Conservation (phyloP, 2,329 filamentous ascomycete genomes). For the Aspergillus sp. region DNA sequence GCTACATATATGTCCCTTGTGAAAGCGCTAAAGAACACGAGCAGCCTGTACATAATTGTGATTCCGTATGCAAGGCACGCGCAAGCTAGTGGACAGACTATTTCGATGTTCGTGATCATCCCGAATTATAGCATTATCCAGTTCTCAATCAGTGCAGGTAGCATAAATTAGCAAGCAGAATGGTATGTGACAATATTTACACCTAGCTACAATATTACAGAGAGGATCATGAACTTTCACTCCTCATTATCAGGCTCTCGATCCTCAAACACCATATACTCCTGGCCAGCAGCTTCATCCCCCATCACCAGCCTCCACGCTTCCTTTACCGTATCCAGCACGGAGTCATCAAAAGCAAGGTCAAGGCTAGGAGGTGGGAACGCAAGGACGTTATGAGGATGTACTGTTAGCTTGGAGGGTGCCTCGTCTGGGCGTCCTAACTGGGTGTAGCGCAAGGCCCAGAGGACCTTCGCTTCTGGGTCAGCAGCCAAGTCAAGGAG, state of each 20-base stretch:
- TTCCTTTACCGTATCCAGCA: conserved; percentile 63
- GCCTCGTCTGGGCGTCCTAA: conserved; percentile 22
- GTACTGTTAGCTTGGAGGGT: conserved; percentile 14
- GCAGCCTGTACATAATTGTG: no score
- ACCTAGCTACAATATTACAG: not conserved
- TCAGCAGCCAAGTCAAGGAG: conserved; percentile 39
- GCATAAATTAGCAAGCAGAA: no score
- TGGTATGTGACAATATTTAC: not conserved
- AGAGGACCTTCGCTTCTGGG: conserved; percentile 43
- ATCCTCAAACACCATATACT: conserved; percentile 78
- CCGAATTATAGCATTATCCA: no score
- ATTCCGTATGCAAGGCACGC: no score
- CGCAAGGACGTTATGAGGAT: conserved; percentile 48
- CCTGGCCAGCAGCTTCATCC: conserved; percentile 46
- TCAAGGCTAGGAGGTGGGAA: conserved; percentile 62
- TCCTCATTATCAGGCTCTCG: conserved; percentile 62
- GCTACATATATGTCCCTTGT: no score
- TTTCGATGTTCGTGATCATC: no score
- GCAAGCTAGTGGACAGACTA: no score
- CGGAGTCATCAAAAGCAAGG: conserved; percentile 70
- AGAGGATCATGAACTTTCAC: conserved; percentile 1
- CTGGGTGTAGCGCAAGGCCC: conserved; percentile 55
- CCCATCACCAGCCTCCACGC: conserved; percentile 67
- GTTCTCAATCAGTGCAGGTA: no score
- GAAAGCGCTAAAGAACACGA: no score